Evolutionary conservation across 2,329 filamentous ascomycete genomes (phyloP), one percentile per base, ranked within the genome.

Genomic region (Claviceps pusilla): DNA sequence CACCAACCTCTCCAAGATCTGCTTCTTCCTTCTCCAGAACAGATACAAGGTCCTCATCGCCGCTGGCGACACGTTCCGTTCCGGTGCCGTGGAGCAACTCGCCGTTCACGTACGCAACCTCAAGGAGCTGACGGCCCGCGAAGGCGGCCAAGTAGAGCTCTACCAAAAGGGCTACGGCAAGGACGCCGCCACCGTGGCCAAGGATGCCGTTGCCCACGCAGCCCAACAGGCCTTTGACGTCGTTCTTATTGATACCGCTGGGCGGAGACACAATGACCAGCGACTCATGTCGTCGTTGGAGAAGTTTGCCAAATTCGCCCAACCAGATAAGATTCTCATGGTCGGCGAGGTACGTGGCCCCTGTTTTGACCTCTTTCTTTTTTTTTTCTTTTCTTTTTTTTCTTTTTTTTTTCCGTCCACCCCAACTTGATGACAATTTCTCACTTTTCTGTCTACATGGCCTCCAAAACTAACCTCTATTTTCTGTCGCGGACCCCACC

Each of bases 241-340:
- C 11, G 93, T 98, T 0, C 78, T 98, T 55, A 96, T 98, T 62
- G 93, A 98, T 67, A 98, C 93, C 0, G 93, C 93, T 0, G 93
- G 93, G 5, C 84, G 93, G 28, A 80, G 93, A 50, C 93, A 98
- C 72, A 98, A 98, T 64, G 93, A 98, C 69, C 83, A 89, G 68
- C 83, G 93, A 7, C 80, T 98, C 57, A 98, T 98, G 94, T 93
- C 87, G 12, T 91, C 86, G 3, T 77, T 98, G 41, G 93, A 97
- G 70, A 98, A 97, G 66, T 98, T 98, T 67, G 91, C 89, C 58
- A 95, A 95, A 67, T 86, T 97, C 62, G 93, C 93, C 0, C 82
- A 91, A 59, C 94, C 94, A 0, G 91, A 98, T 71, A 97, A 98
- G 76, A 96, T 98, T 59, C 82, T 98, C 66, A 97, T 98, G 90